These are phyloP conservation scores for Backusella parvicylindrica DNA, from an alignment of 192 early-diverging fungal genomes.

Conservation along the genomic window DNA sequence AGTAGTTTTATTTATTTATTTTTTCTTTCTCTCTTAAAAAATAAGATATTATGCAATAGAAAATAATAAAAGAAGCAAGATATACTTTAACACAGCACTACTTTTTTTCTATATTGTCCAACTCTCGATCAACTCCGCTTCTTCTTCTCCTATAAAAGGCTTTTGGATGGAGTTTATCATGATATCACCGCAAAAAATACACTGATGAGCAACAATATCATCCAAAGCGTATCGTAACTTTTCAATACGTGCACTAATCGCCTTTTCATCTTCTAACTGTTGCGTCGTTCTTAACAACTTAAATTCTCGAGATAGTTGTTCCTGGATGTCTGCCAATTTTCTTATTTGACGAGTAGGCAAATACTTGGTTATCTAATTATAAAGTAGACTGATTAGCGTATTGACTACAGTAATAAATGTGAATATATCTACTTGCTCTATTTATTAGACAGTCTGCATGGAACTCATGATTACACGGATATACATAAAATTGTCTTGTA, in stretches of 20 bases:
- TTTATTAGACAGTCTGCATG: constrained; percentile 90
- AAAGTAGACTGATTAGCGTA: not conserved
- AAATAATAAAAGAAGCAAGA: not conserved
- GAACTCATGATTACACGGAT: constrained; percentile 92
- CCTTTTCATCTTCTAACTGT: constrained; percentile 40
- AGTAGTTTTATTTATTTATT: not conserved
- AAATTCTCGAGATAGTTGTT: constrained; percentile 48
- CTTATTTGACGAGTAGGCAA: constrained; percentile 43
- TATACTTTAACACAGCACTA: not conserved
- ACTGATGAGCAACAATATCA: constrained; percentile 77
- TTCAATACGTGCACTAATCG: constrained; percentile 41
- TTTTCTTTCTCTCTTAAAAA: not conserved
- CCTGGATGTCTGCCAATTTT: constrained; percentile 56
- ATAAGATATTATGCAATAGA: not conserved
- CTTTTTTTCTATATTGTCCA: constrained; percentile 55
- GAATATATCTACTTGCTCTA: constrained; percentile 41
- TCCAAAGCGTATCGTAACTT: constrained; percentile 64
- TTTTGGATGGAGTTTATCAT: constrained; percentile 87
- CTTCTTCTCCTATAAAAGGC: constrained; percentile 67
- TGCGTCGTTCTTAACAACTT: constrained; percentile 23
- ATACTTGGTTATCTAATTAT: constrained; percentile 36
- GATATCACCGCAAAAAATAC: constrained; percentile 87
- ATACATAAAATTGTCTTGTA: constrained; percentile 91
- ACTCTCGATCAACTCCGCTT: constrained; percentile 44
- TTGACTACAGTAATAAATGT: not conserved